Evolutionary conservation across 2,329 filamentous ascomycete species (phyloP).

Genomic region (Scleromitrula shiraiana): DNA sequence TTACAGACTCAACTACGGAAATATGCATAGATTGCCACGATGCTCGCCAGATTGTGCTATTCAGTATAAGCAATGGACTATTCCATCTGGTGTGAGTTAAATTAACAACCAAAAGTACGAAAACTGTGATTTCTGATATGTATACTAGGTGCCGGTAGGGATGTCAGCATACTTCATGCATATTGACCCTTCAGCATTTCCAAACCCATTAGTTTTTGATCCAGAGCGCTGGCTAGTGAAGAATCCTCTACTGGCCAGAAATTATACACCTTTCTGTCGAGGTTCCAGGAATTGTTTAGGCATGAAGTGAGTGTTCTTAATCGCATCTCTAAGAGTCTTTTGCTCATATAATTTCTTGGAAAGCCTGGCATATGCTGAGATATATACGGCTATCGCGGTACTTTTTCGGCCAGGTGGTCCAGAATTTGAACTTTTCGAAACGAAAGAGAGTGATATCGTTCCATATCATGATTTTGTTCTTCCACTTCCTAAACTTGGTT

Average conservation of each 20-base stretch:
- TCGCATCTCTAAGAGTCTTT: neutral
- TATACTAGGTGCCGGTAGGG: constrained; percentile 2
- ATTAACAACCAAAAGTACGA: neutral
- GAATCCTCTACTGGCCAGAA: neutral
- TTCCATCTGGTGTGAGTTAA: neutral
- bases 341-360: neutral
- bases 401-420: neutral
- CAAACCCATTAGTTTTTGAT: neutral
- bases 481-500: neutral
- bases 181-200: neutral
- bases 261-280: neutral
- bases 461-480: neutral
- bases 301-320: neutral
- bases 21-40: constrained; percentile 2
- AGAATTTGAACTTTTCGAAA: neutral
- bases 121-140: neutral
- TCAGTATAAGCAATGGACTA: constrained; percentile 8
- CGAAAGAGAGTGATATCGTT: constrained; percentile 2
- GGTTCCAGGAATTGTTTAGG: constrained; percentile 6
- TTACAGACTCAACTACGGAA: constrained; percentile 1
- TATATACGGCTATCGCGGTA: neutral
- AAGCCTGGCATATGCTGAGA: constrained; percentile 1
- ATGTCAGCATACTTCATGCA: constrained; percentile 9
- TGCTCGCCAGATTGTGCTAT: neutral
- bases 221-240: constrained; percentile 3